Base-by-base conservation (phyloP, 176 grass and related monocot species). In the Avena atlantica region DNA sequence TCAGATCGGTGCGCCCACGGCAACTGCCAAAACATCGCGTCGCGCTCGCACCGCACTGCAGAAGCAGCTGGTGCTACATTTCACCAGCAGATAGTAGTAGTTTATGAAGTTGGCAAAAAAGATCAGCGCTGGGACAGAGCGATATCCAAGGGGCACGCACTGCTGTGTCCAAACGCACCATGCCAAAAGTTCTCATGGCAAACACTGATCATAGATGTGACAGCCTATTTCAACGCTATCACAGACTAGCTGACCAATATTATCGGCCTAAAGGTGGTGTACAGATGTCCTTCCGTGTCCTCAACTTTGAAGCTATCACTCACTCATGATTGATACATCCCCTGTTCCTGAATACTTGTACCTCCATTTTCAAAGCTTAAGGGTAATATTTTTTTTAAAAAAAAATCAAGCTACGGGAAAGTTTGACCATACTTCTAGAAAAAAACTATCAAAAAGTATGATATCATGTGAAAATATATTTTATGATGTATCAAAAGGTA, bases 161-260 rank as follows among this genome's bases (percentile, higher is more conserved):
- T 2, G 31, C 31, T 34, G 31, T 34, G 31, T 34, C 31, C 31
- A 34, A 34, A 34, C 31, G 31, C 31, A 34, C 31, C 40, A 42
- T 5, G 5, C 5, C 40, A 42, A 48, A 8, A 8, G 45, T 8
- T 48, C 9, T 8, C 45, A 48, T 48, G 45, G 9, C 12, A 16
- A 15, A 65, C 15, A 20, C 9, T 82, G 16, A 5, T 69, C 12
- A 19, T 17, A 16, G 65, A 70, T 17, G 36, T 42, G 64, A 82
- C 80, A 70, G 64, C 65, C 66, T 71, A 83, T 23, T 71, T 57
- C 12, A 48, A 42, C 66, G 17, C 45, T 51, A 67, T 40, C 3
- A 24, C 37, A 27, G 58, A 47, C 20, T 47, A 45, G 7, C 13
- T 80, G 63, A 2, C 61, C 78, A 15, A 17, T 80, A 83, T 56